Percentiles rank a stretch among this genome's conserved stretches.
phyloP scores from a whole-genome alignment of 1,139 yeast species.

The Candida sp. region DNA sequence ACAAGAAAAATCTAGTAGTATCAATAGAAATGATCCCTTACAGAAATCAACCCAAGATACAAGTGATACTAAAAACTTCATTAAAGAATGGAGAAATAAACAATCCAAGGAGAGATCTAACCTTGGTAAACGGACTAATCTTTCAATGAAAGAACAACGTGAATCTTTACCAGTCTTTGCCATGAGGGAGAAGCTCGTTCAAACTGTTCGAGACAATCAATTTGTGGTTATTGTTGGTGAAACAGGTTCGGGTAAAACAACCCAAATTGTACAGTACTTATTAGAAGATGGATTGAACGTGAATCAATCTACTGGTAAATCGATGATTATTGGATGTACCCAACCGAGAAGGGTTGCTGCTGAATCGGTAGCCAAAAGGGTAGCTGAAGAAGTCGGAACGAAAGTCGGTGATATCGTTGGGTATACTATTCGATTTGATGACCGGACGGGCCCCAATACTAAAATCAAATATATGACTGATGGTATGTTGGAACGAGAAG shows the following conservation, averaged over 20 bases:
- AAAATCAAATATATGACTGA: slow-evolving; percentile 80
- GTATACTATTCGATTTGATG: slow-evolving; percentile 89
- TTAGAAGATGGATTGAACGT: slow-evolving; percentile 34
- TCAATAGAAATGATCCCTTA: slow-evolving; percentile 43
- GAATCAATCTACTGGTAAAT: slow-evolving; percentile 13
- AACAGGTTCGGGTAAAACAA: slow-evolving; percentile 45
- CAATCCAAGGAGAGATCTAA: slow-evolving; percentile 36
- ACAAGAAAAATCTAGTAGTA: slow-evolving; percentile 18
- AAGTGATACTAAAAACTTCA: slow-evolving; percentile 14
- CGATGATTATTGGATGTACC: slow-evolving; percentile 73
- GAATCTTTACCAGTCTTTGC: slow-evolving; percentile 70
- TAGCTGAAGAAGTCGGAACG: slow-evolving; percentile 95
- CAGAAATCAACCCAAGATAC: slow-evolving; percentile 6
- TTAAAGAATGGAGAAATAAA: slow-evolving; percentile 49
- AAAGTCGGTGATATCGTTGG: slow-evolving; percentile 90
- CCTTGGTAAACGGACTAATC: slow-evolving; percentile 52
- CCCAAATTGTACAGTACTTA: slow-evolving; percentile 39
- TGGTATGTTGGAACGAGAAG: slow-evolving; percentile 90
- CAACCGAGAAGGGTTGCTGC: slow-evolving; percentile 99
- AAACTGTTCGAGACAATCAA: slow-evolving; percentile 48
- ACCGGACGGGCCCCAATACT: slow-evolving; percentile 54
- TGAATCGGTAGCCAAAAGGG: slow-evolving; percentile 95
- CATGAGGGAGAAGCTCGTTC: slow-evolving; percentile 55
- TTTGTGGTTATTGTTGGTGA: slow-evolving; percentile 47
- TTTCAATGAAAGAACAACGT: slow-evolving; percentile 63